Evolutionary conservation across 2,329 filamentous ascomycete genomes (phyloP), one percentile per base, ranked within the genome.

Genomic region (Moelleriella libera): DNA sequence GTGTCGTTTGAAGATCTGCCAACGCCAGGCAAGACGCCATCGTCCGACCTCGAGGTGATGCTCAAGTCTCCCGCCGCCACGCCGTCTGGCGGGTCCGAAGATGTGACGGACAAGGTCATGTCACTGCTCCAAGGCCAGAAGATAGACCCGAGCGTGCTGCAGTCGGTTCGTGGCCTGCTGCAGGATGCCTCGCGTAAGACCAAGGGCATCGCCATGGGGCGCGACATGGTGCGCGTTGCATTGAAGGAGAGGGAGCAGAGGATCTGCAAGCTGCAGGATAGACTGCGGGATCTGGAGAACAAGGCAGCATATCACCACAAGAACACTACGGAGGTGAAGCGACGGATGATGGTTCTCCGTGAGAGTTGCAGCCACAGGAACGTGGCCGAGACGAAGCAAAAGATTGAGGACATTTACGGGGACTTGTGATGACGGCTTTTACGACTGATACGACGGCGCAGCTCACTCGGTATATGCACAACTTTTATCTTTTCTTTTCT

Each of bases 221-320:
- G 84, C 2, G 83, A 90, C 50, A 74, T 82, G 6, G 72, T 76
- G 4, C 67, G 85, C n/a, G 61, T 75, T 7, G 75, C 73, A 4
- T 57, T 86, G 34, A 80, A 77, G 57, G 69, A 71, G 5, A 81
- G 80, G 52, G 82, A 90, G 31, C 57, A 57, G n/a, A 60, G 57
- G 45, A 63, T 66, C 41, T 61, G 61, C 4, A 51, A 53, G 46
- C 50, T 74, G 47, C 62, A 69, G 55, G 58, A 57, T 40, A 56
- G 58, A 31, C 54, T 71, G 5, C 55, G 55, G 6, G 60, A 58
- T 12, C 54, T 73, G n/a, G 68, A 73, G 58, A 64, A 64, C 29
- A 55, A 58, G 48, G 57, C 61, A 6, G 51, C 49, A 47, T 49
- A 59, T 45, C 55, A 65, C 30, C 55, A 57, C n/a, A 58, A 55